Evolutionary conservation across 768 basidiomycete genomes (phyloP), one percentile per base, ranked within the genome.

Genomic region (Leccinum obscurum): DNA sequence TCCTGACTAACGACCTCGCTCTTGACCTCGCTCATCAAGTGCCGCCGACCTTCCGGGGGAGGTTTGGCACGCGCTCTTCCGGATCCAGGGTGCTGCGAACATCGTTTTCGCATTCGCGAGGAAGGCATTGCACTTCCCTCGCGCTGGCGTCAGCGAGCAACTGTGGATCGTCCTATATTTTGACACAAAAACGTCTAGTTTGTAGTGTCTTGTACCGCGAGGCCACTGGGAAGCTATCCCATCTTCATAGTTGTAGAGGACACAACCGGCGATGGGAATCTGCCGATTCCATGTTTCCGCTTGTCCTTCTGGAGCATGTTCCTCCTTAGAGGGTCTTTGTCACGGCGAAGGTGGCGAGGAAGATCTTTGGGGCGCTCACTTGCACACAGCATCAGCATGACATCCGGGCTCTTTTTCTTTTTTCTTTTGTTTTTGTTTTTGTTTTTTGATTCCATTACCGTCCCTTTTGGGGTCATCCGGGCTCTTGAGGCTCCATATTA

Each of bases 211-310:
- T 83, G 83, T 63, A 87, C 85, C 0, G 71, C 78, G 22, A 82
- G 82, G 1, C 72, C 76, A 14, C 74, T 86, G 48, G 88, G 82
- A 0, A 66, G 72, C 48, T 89, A 90, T 63, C 90, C 89, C 13
- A 65, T 88, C 6, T 91, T 68, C 10, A 32, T 32, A 10, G 32
- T 32, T 32, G 32, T 10, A 32, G 32, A 32, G 32, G 30, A 32
- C 32, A 22, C n/a, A 48, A 8, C 46, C 10, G 5, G 46, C 4
- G 20, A 22, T 13, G 22, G 46, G 20, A n/a, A 22, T 48, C 22
- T 10, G 46, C 46, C 10, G 46, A 48, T 9, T 10, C 46, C 46
- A 20, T 48, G n/a, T 22, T 22, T 4, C 46, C 4, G 10, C 46
- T 48, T 22, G 46, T 48, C 22, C 46, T 10, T 22, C 46, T 48